Conservation (phyloP, 805 yeast genomes). For the Candida endomychidarum region DNA sequence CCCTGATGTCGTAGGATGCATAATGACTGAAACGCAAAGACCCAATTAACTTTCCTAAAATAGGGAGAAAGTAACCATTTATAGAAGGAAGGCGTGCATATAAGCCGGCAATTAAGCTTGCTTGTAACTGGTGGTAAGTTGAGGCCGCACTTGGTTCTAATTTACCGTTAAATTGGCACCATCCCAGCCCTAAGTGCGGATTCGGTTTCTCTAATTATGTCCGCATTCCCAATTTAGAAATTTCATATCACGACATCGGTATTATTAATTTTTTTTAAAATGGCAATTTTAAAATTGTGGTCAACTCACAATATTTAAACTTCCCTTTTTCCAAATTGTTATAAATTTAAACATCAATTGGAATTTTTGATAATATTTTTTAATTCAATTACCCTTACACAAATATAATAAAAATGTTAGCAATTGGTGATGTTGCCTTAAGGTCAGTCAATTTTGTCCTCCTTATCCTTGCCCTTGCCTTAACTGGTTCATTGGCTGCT, state of each 20-base stretch:
- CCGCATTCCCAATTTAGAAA: conserved; percentile 6
- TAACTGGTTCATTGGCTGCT: conserved; percentile 85
- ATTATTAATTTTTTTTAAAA: conserved; percentile 8
- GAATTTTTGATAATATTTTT: conserved; percentile 2
- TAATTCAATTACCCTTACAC: not conserved
- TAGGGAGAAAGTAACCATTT: conserved; percentile 6
- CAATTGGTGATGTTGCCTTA: conserved; percentile 71
- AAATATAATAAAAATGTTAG: conserved; percentile 43
- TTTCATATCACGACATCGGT: conserved; percentile 8
- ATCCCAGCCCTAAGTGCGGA: no score
- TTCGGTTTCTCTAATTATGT: no score
- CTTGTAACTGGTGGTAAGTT: no score
- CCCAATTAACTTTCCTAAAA: conserved; percentile 4
- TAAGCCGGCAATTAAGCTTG: not conserved
- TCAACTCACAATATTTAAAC: conserved; percentile 7
- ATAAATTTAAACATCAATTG: conserved; percentile 4
- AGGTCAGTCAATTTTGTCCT: conserved; percentile 75
- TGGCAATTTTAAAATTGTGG: conserved; percentile 9
- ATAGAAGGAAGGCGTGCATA: not conserved
- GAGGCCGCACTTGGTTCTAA: not conserved
- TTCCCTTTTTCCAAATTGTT: conserved; percentile 8
- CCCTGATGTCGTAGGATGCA: conserved; percentile 5
- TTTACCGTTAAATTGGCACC: not conserved
- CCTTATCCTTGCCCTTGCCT: conserved; percentile 77
- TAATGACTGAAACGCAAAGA: conserved; percentile 3